Evolutionary conservation across 768 basidiomycete genomes (phyloP).

Genomic region (Lactifluus pinguis): DNA sequence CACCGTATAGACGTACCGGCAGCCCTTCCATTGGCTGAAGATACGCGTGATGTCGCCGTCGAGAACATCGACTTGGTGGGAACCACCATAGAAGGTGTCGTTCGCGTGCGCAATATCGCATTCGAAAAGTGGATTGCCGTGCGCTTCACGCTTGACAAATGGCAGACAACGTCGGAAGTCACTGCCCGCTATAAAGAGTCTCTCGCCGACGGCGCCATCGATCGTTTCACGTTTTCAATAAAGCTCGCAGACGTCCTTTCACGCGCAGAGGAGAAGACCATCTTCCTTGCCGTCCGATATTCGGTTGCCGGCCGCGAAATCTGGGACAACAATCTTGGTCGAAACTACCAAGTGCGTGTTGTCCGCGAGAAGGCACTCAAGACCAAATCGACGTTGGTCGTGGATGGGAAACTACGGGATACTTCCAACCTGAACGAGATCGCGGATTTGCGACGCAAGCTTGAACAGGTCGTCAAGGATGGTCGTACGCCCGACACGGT

Average conservation of each 20-base stretch:
- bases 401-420: neutral
- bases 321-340: conserved; percentile 85
- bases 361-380: conserved; percentile 26
- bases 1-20: conserved; percentile 59
- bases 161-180: conserved; percentile 96
- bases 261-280: conserved; percentile 72
- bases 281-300: conserved; percentile 73
- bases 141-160: conserved; percentile 87
- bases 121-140: conserved; percentile 83
- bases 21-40: conserved; percentile 22
- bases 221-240: conserved; percentile 71
- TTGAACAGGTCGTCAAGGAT: conserved; percentile 51
- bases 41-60: conserved; percentile 40
- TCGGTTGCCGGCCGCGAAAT: conserved; percentile 61
- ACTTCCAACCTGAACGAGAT: conserved; percentile 33
- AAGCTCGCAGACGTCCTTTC: conserved; percentile 69
- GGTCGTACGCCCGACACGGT: conserved; percentile 27
- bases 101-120: conserved; percentile 77
- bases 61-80: conserved; percentile 47
- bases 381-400: conserved; percentile 22
- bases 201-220: conserved; percentile 34
- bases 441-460: conserved; percentile 51
- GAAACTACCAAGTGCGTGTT: conserved; percentile 76
- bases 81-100: conserved; percentile 54
- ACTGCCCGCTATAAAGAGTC: conserved; percentile 59